Conservation (phyloP, 2,329 filamentous ascomycete species). For the Beauveria sp. region DNA sequence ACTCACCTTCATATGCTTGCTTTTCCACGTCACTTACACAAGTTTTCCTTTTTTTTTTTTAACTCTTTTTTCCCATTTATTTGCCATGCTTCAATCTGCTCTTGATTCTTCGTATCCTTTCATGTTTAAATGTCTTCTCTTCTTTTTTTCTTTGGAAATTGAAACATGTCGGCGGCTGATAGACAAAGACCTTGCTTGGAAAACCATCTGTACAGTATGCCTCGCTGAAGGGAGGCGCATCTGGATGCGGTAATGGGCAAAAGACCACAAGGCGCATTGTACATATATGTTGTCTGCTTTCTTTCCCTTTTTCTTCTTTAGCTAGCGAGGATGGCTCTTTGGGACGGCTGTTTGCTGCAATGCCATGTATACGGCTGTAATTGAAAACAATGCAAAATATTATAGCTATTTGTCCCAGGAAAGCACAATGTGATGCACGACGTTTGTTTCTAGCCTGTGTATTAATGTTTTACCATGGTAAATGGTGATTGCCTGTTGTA, state of each 20-base stretch:
- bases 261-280: constrained; percentile 9
- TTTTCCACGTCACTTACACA: neutral
- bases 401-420: neutral
- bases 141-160: constrained; percentile 15
- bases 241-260: neutral
- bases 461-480: neutral
- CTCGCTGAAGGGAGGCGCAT: neutral
- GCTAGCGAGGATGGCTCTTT: neutral
- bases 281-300: constrained; percentile 1
- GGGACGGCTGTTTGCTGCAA: neutral
- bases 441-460: neutral
- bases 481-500: too few species aligned
- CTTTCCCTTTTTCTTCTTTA: neutral
- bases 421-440: neutral
- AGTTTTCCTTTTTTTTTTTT: constrained; percentile 3
- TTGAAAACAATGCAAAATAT: constrained; percentile 3
- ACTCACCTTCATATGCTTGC: constrained; percentile 16
- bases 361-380: constrained; percentile 4
- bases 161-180: neutral
- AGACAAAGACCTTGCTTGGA: constrained; percentile 5
- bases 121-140: constrained; percentile 16
- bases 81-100: constrained; percentile 10
- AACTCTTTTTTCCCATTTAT: neutral
- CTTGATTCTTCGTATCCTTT: neutral
- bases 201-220: constrained; percentile 5